Percentiles rank a stretch among this genome's conserved stretches.
These are phyloP conservation scores for Saksenaea vasiformis DNA, from an alignment of 371 early-diverging fungal genomes.

Conservation along the genomic window DNA sequence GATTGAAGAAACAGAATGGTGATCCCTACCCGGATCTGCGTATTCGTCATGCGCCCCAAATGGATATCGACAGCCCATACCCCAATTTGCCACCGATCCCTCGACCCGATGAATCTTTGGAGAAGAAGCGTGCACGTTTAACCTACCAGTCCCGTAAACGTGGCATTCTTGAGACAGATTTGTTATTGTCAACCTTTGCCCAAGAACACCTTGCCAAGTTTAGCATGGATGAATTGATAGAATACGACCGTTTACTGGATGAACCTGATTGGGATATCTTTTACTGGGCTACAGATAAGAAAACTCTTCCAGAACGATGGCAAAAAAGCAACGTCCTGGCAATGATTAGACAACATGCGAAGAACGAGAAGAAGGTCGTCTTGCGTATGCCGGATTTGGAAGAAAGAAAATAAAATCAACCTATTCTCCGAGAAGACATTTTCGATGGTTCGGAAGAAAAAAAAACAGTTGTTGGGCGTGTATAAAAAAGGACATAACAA, in stretches of 20 bases:
- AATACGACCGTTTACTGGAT: constrained; percentile 85
- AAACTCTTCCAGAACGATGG: constrained; percentile 62
- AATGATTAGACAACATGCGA: constrained; percentile 65
- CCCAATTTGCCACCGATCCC: constrained; percentile 64
- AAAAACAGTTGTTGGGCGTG: not conserved
- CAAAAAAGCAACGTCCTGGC: constrained; percentile 56
- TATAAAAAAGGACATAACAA: not conserved
- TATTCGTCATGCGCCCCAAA: constrained; percentile 49
- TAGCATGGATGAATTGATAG: constrained; percentile 58
- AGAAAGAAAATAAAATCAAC: constrained; percentile 5
- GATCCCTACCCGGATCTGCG: constrained; percentile 52
- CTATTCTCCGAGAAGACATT: not conserved
- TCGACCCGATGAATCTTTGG: constrained; percentile 64
- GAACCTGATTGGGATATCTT: constrained; percentile 97
- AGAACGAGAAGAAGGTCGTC: constrained; percentile 68
- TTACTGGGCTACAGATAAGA: constrained; percentile 85
- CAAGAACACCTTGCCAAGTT: constrained; percentile 60
- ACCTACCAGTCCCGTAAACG: constrained; percentile 90
- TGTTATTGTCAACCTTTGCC: constrained; percentile 90
- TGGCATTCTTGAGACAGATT: constrained; percentile 93
- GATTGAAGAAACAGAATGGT: constrained; percentile 3
- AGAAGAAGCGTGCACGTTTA: constrained; percentile 79
- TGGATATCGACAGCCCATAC: constrained; percentile 52
- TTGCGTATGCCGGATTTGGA: constrained; percentile 77
- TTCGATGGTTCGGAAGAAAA: not conserved